These are phyloP conservation scores for Saccharum spontaneum DNA, from an alignment of 176 grass and related monocot genomes.

Conservation along the genomic window DNA sequence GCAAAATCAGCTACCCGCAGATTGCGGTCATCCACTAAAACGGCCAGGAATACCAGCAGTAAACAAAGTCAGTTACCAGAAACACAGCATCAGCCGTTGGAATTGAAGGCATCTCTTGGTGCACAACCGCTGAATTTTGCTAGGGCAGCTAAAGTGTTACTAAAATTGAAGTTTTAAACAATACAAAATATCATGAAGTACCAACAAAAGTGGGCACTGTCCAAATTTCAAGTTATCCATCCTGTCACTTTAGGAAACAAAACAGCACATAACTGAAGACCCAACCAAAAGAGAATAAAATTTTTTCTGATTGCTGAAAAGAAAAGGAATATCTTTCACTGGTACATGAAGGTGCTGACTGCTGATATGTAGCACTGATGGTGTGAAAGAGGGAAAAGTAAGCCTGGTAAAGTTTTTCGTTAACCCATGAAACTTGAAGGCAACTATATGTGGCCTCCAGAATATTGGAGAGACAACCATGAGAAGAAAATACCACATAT, in stretches of 20 bases:
- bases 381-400: neutral
- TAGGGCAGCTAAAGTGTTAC: constrained; percentile 58
- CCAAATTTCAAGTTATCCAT: constrained; percentile 23
- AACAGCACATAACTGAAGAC: constrained; percentile 17
- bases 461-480: constrained; percentile 14
- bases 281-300: constrained; percentile 12
- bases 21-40: constrained; percentile 99
- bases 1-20: constrained; percentile 99
- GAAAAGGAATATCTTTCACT: neutral
- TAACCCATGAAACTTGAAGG: constrained; percentile 20
- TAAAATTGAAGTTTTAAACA: constrained; percentile 45
- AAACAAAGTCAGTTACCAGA: constrained; percentile 95
- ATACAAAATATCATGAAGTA: constrained; percentile 23
- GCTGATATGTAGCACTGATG: constrained; percentile 4
- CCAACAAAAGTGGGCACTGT: constrained; percentile 9
- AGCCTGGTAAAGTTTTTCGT: neutral
- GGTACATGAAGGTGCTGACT: neutral
- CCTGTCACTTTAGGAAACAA: constrained; percentile 18
- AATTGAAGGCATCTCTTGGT: constrained; percentile 63
- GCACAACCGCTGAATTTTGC: constrained; percentile 45
- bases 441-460: constrained; percentile 8
- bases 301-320: neutral
- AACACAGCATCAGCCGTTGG: constrained; percentile 81
- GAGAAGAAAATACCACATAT: constrained; percentile 26
- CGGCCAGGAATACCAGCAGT: constrained; percentile 83